These are phyloP conservation scores for Phalaenopsis hybrid DNA, from an alignment of 116 monocot species.

Conservation along the genomic window DNA sequence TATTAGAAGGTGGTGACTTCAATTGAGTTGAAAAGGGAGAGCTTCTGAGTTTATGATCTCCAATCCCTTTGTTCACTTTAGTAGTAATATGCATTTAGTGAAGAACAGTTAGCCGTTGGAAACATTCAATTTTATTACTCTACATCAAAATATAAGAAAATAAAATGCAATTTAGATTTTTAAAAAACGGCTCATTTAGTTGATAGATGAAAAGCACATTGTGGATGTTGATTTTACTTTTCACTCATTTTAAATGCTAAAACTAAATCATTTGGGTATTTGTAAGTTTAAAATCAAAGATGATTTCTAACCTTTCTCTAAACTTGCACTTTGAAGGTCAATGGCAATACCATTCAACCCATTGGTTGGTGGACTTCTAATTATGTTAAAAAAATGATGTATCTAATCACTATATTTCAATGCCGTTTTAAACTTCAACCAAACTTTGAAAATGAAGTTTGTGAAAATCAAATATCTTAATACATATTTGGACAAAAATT, in stretches of 20 bases:
- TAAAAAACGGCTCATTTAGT: background rate
- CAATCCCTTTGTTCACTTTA: constrained; percentile 31
- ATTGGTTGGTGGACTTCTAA: background rate
- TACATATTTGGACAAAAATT: too few species aligned
- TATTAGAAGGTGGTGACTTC: constrained; percentile 49
- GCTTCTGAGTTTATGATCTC: constrained; percentile 40
- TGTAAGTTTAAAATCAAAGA: too few species aligned
- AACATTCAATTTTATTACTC: background rate
- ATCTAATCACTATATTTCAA: too few species aligned
- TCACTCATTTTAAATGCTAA: background rate
- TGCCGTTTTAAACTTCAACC: too few species aligned
- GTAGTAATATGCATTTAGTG: background rate
- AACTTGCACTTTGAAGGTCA: background rate
- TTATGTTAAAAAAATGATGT: background rate
- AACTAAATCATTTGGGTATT: background rate
- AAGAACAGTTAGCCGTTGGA: background rate
- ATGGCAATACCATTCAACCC: background rate
- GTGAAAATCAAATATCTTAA: too few species aligned
- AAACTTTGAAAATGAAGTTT: too few species aligned
- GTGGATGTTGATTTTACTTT: background rate
- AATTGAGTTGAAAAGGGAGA: constrained; percentile 21
- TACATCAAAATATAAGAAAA: background rate
- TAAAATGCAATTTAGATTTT: background rate
- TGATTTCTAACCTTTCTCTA: too few species aligned
- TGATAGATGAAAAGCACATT: background rate